A percentile compares a stretch with the other conserved stretches of the same genome.
phyloP scores from a whole-genome alignment of 1,284 basidiomycete species.

The Microstroma glucosiphilum region DNA sequence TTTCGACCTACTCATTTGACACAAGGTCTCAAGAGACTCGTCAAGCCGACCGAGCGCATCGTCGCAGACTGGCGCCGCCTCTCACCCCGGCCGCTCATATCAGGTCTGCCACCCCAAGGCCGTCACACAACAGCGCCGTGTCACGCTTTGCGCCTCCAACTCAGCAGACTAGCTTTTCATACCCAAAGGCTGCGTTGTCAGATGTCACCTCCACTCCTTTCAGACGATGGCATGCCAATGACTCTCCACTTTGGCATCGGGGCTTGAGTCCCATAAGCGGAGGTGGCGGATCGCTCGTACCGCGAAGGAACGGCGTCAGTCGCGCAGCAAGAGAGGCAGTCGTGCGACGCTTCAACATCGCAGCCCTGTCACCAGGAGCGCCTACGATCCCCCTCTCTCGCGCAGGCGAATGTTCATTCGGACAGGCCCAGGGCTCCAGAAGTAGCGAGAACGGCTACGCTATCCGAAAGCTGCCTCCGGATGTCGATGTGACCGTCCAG shows the following conservation, averaged over 20 bases:
- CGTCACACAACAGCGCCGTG: too few species aligned
- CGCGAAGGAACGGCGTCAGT: neutral
- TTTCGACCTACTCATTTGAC: too few species aligned
- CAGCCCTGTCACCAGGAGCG: neutral
- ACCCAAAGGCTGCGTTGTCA: neutral
- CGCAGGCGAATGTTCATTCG: too few species aligned
- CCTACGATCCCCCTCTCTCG: neutral
- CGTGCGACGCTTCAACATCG: neutral
- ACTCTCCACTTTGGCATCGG: neutral
- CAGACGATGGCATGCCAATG: neutral
- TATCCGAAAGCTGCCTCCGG: neutral
- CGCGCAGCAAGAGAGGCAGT: neutral
- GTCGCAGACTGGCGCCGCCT: too few species aligned
- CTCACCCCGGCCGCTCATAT: too few species aligned
- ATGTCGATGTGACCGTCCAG: neutral
- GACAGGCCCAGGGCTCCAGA: too few species aligned
- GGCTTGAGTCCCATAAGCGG: neutral
- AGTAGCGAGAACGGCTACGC: neutral
- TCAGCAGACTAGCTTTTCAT: neutral
- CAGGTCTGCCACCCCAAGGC: too few species aligned
- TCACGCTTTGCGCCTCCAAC: neutral
- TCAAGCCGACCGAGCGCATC: too few species aligned
- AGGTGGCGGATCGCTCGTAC: neutral
- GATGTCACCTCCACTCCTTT: neutral
- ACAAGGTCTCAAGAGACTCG: too few species aligned